These are phyloP conservation scores for Rhodotorula glutinis DNA, from an alignment of 1,284 basidiomycete genomes.

Conservation along the genomic window DNA sequence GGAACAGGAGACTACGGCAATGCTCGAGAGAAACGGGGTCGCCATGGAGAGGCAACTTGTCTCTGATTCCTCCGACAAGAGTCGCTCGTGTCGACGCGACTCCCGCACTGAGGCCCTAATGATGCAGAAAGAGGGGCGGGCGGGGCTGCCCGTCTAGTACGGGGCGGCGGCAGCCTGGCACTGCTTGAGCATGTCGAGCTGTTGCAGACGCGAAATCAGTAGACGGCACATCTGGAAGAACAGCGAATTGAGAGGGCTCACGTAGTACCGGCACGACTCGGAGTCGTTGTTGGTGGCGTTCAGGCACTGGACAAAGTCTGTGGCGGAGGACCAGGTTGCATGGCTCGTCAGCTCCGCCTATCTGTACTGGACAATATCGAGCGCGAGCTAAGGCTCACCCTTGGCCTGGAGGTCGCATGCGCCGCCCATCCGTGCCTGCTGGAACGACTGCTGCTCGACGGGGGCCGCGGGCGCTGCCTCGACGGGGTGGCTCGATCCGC, in stretches of 20 bases:
- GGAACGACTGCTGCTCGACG: constrained; percentile 46
- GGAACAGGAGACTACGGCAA: no score
- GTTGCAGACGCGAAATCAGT: constrained; percentile 47
- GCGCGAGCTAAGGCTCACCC: constrained; percentile 45
- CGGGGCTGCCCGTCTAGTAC: constrained; percentile 44
- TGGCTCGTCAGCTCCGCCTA: background rate
- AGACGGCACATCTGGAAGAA: background rate
- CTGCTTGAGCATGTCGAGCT: constrained; percentile 49
- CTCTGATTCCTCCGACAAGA: no score
- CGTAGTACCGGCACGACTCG: constrained; percentile 57
- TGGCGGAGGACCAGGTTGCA: no score
- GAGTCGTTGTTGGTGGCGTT: constrained; percentile 56
- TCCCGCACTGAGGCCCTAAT: background rate
- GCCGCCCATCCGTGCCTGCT: constrained; percentile 44
- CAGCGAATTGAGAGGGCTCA: background rate
- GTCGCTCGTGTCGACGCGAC: no score
- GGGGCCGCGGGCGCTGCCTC: constrained; percentile 48
- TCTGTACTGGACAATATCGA: no score
- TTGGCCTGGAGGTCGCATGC: constrained; percentile 57
- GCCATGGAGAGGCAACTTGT: no score
- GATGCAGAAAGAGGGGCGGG: background rate
- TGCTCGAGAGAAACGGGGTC: no score
- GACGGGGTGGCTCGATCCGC: constrained; percentile 42
- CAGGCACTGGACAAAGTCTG: constrained; percentile 55
- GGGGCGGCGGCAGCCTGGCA: constrained; percentile 53